Percentiles rank a stretch among this genome's conserved stretches.
phyloP scores from a whole-genome alignment of 345 rosid genomes.

The Dipteronia sinensis region DNA sequence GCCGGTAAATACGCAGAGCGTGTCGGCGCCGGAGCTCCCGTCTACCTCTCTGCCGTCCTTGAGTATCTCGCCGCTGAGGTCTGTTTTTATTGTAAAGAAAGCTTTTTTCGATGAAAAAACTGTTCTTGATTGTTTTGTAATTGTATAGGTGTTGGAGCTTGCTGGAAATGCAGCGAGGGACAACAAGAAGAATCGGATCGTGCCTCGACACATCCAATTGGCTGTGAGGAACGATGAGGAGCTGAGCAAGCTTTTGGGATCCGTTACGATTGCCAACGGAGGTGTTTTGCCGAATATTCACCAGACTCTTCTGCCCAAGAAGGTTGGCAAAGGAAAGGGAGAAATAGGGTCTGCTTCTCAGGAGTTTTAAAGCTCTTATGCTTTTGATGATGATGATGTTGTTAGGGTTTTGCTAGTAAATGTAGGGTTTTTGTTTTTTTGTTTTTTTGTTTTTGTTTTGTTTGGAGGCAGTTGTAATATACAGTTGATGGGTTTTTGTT shows the following conservation, averaged over 20 bases:
- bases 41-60: conserved; percentile 77
- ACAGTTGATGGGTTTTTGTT: background rate
- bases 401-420: background rate
- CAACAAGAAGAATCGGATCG: conserved; percentile 72
- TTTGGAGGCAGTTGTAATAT: conserved; percentile 1
- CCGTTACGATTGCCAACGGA: conserved; percentile 75
- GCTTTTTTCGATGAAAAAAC: background rate
- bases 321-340: conserved; percentile 51
- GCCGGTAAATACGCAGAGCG: conserved; percentile 85
- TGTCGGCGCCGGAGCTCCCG: conserved; percentile 83
- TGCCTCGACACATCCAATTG: conserved; percentile 73
- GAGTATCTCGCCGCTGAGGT: conserved; percentile 89
- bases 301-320: conserved; percentile 67
- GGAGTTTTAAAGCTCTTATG: conserved; percentile 41
- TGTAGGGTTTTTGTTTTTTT: background rate
- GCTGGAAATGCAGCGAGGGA: conserved; percentile 86
- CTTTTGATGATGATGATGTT: no score
- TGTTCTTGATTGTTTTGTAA: background rate
- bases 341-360: conserved; percentile 77
- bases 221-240: conserved; percentile 83
- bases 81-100: background rate
- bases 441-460: background rate
- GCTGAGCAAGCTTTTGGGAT: conserved; percentile 67
- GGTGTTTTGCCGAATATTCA: conserved; percentile 78
- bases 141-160: conserved; percentile 58